Base-by-base conservation (phyloP, 73 alveolate species). In the Paramecium pentaurelia region DNA sequence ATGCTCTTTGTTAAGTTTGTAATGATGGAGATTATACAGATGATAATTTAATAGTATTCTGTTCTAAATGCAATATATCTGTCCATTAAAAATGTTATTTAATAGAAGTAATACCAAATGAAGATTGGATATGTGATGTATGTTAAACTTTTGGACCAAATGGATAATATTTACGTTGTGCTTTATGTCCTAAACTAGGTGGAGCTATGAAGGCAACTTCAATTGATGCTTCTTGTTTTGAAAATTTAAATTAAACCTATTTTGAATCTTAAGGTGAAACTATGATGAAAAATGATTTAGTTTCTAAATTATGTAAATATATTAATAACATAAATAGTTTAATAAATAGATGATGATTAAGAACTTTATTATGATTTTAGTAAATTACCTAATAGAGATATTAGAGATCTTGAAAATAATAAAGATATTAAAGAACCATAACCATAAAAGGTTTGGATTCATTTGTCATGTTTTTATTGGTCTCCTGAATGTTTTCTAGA, bases 11-110 rank as follows among this genome's bases (percentile, higher is more conserved):
- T 68, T 51, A 83, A 45, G 93, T 92, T 44, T 92, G 95, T 42
- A 92, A 92, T 84, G 93, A 84, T 47, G 92, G 95, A 8, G 95
- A 92, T 38, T 92, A 92, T 60, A 84, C 86, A 3, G 95, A 92
- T 60, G 93, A 92, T 86, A 86, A 92, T 92, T 93, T 92, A 6
- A 92, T 92, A 1, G 95, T 92, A n/a, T 84, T 92, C 58, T 92
- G 95, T 38, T 60, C 93, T 6, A 92, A 77, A 60, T 92, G 95
- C 47, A 83, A 84, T 28, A 83, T 92, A 37, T 92, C 95, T n/a
- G 95, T 92, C 4, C 95, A 92, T 84, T 84, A 92, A 44, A 84
- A 92, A 37, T 92, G 95, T 36, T 92, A 86, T 85, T 77, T 90
- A 38, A 92, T 92, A 22, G 90, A 86, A 44, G 42, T 42, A 4